phyloP scores from a whole-genome alignment of 805 yeast species.

The Saturnispora hagleri region DNA sequence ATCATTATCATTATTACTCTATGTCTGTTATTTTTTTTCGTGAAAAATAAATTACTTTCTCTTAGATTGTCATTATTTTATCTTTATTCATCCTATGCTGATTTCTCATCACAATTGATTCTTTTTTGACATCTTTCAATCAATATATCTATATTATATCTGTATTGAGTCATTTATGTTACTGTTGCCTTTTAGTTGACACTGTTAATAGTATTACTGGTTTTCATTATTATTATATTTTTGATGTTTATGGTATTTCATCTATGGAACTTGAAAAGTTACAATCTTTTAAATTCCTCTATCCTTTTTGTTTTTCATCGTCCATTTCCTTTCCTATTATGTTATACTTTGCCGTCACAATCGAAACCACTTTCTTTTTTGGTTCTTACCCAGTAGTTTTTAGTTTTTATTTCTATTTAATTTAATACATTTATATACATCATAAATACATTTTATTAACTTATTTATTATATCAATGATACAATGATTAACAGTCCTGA shows the following conservation, averaged over 20 bases:
- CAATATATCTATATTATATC: not conserved
- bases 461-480: not conserved
- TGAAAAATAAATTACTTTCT: not conserved
- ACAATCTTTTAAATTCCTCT: not conserved
- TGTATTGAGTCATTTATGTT: not conserved
- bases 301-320: not conserved
- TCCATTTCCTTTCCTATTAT: not conserved
- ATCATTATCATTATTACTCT: not conserved
- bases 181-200: not conserved
- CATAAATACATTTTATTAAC: not conserved
- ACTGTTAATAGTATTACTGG: not conserved
- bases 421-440: constrained; percentile 1
- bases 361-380: not conserved
- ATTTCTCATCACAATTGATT: not conserved
- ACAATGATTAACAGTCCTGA: not conserved
- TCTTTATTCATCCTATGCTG: not conserved
- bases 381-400: not conserved
- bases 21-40: not conserved
- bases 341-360: not conserved
- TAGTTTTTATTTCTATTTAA: not conserved
- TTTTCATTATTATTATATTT: not conserved
- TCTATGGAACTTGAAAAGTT: not conserved
- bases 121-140: not conserved
- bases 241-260: not conserved
- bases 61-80: not conserved